phyloP scores from a whole-genome alignment of 1,284 basidiomycete genomes.

The Amylostereum areolatum region DNA sequence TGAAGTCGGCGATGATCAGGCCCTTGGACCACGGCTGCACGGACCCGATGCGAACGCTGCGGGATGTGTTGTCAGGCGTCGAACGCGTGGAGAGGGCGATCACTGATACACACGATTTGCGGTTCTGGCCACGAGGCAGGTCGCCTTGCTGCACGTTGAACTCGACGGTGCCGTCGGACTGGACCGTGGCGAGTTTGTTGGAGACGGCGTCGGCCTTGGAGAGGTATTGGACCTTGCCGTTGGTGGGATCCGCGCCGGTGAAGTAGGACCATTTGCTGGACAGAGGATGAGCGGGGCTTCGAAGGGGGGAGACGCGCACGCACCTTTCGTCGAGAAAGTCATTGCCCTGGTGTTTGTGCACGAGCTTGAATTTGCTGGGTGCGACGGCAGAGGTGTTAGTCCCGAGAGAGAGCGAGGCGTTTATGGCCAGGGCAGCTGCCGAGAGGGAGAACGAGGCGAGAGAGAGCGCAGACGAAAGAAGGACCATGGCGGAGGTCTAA shows the following conservation, averaged over 20 bases:
- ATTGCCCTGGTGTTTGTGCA: too few relatives aligned
- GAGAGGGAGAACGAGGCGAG: too few relatives aligned
- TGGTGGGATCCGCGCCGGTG: conserved; percentile 58
- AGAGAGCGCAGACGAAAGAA: too few relatives aligned
- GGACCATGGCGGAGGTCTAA: too few relatives aligned
- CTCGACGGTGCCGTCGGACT: conserved; percentile 45
- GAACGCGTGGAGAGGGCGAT: too few relatives aligned
- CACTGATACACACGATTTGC: conserved; percentile 51
- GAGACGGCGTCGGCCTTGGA: conserved; percentile 36
- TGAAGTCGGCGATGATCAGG: conserved; percentile 76
- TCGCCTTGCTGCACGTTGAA: conserved; percentile 56
- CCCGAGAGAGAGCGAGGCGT: too few relatives aligned
- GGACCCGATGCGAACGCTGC: conserved; percentile 65
- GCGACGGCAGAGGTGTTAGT: too few relatives aligned
- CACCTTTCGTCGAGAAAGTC: too few relatives aligned
- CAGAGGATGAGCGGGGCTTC: too few relatives aligned
- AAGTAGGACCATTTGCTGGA: conserved; percentile 60
- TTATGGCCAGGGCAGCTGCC: too few relatives aligned
- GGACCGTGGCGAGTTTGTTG: conserved; percentile 52
- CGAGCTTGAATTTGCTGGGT: too few relatives aligned
- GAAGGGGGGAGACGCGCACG: too few relatives aligned
- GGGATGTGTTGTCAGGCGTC: background rate
- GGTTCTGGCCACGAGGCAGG: conserved; percentile 45
- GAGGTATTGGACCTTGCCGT: conserved; percentile 57
- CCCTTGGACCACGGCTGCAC: conserved; percentile 63